A percentile compares a stretch with the other conserved stretches of the same genome.
phyloP scores from a whole-genome alignment of 2,329 filamentous ascomycete genomes.

The Aspergillus melleus region DNA sequence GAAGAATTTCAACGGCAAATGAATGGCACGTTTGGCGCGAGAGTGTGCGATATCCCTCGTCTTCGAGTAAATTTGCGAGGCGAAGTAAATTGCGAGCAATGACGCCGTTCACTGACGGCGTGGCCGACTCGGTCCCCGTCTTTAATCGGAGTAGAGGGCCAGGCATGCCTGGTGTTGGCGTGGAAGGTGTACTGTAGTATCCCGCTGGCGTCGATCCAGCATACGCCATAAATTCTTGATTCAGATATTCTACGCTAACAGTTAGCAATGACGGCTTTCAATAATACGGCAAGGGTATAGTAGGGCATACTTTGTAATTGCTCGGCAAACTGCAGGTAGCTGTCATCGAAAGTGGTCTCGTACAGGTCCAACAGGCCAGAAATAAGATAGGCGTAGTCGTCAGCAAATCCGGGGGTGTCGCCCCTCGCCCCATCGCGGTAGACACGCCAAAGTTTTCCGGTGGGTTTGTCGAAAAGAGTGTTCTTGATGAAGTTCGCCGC shows the following conservation, averaged over 20 bases:
- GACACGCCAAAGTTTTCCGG: slow-evolving; percentile 68
- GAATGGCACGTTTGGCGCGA: slow-evolving; percentile 76
- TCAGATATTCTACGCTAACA: slow-evolving; percentile 62
- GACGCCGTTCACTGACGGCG: slow-evolving; percentile 86
- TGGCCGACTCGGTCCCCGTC: slow-evolving; percentile 89
- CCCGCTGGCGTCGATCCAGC: slow-evolving; percentile 40
- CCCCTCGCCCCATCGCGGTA: slow-evolving; percentile 67
- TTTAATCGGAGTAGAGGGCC: slow-evolving; percentile 76
- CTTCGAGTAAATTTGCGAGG: slow-evolving; percentile 68
- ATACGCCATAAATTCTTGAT: slow-evolving; percentile 73
- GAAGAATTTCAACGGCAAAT: slow-evolving; percentile 87
- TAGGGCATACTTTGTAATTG: slow-evolving; percentile 67
- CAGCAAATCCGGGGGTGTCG: slow-evolving; percentile 73
- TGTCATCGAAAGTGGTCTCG: slow-evolving; percentile 74
- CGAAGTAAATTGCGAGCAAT: slow-evolving; percentile 86
- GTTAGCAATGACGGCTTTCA: slow-evolving; percentile 14
- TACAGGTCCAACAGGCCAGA: slow-evolving; percentile 82
- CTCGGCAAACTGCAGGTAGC: slow-evolving; percentile 77
- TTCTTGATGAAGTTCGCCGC: slow-evolving; percentile 71
- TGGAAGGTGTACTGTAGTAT: slow-evolving; percentile 44
- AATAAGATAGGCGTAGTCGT: slow-evolving; percentile 91
- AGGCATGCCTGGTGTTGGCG: slow-evolving; percentile 60
- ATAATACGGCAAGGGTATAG: slow-evolving; percentile 6
- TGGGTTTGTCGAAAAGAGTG: slow-evolving; percentile 68
- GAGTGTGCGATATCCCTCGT: slow-evolving; percentile 62